Conservation (phyloP, 306 rosid genomes). For the Sicyos baderoa region DNA sequence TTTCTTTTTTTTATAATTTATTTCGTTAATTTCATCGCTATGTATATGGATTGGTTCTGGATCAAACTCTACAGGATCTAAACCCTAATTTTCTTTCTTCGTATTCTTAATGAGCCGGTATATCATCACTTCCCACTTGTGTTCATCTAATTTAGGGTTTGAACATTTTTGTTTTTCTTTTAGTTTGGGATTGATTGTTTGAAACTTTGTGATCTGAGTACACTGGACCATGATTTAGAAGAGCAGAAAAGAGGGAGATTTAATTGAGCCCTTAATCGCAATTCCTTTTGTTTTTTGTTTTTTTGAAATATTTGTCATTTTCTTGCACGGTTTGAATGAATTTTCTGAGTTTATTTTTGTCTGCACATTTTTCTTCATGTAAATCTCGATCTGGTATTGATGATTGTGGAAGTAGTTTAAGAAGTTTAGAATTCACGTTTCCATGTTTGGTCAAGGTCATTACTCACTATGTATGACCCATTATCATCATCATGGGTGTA, state of each 20-base stretch:
- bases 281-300: neutral
- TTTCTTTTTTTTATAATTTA: too few species aligned
- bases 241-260: neutral
- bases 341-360: neutral
- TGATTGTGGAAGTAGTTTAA: neutral
- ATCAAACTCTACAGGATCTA: neutral
- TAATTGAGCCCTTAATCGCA: neutral
- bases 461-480: neutral
- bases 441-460: neutral
- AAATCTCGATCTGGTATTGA: neutral
- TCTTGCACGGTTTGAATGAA: neutral
- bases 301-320: neutral
- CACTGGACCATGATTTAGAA: neutral
- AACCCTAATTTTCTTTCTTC: neutral
- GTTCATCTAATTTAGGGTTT: neutral
- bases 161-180: neutral
- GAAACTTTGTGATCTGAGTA: neutral
- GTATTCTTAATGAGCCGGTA: neutral
- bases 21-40: neutral
- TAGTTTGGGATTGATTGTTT: neutral
- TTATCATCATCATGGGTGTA: neutral
- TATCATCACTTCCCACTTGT: neutral
- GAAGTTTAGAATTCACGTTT: neutral
- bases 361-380: neutral
- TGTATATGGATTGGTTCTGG: conserved; percentile 1